Base-by-base conservation (phyloP, 306 rosid genomes). In the Pterocarpus santalinus region DNA sequence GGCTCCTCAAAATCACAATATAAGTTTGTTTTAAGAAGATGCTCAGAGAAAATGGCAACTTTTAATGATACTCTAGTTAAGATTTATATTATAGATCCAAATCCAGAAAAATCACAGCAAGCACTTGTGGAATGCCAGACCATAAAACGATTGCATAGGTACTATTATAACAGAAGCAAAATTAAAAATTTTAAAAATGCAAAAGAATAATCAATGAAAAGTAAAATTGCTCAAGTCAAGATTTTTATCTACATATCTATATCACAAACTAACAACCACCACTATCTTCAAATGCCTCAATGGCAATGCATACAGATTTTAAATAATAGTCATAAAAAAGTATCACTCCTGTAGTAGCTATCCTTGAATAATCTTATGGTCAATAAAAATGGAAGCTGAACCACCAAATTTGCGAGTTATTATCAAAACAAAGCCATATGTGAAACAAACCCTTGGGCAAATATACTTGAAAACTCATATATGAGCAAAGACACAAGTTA, bases 391-490 rank as follows among this genome's bases (percentile, higher is more conserved):
- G 28, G 28, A 43, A 6, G 49, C 9, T 43, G 49, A 43, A 43
- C 49, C 9, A 43, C 49, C 12, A 43, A 43, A 43, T 43, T 43
- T 43, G 49, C 49, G 2, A 43, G 49, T 43, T 43, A 43, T 43
- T 43, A 6, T 43, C 49, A 43, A 43, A 43, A 43, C 49, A 43
- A 43, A 43, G 28, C 28, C 28, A 22, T 22, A 22, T 22, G 28
- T 36, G 58, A 81, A 53, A 69, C 78, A 72, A 44, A 70, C 32
- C 38, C 80, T 41, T 64, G 36, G 38, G 22, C 22, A 63, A 15
- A 74, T 11, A n/a, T 32, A 38, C 28, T 22, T 22, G 28, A 22
- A 22, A 22, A 22, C 28, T 22, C 28, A 22, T 22, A 22, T 53
- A 53, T 65, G 52, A 28, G 57, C 36, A 65, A 16, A 63, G 17